Percentiles rank a stretch among this genome's conserved stretches.
Conservation (phyloP, 176 grass and related monocot genomes). For the Musa beccarii region DNA sequence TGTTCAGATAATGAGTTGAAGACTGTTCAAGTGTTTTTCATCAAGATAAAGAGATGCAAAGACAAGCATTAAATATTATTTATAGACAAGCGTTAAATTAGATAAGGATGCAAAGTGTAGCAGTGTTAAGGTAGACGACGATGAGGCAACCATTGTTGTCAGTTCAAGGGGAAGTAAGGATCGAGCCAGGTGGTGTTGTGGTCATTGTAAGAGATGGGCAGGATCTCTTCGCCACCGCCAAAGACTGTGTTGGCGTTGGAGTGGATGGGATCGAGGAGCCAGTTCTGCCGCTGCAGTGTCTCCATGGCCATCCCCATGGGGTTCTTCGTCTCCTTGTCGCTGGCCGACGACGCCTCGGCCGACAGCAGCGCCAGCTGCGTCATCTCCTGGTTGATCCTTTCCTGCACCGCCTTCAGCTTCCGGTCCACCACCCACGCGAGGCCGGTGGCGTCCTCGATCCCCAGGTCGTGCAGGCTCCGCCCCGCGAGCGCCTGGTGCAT, state of each 20-base stretch:
- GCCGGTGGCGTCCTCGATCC: constrained; percentile 24
- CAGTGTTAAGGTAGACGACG: no score
- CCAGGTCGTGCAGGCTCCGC: neutral
- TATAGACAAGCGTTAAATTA: no score
- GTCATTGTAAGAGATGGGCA: neutral
- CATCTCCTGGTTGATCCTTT: constrained; percentile 1
- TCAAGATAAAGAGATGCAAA: no score
- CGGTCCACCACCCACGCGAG: constrained; percentile 24
- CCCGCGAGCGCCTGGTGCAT: constrained; percentile 22
- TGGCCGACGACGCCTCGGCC: neutral
- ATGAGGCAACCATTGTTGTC: neutral
- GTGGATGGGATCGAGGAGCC: neutral
- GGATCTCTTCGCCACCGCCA: neutral
- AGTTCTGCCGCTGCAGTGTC: constrained; percentile 7
- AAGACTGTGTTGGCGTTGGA: neutral
- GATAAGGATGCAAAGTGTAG: no score
- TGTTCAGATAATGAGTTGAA: no score
- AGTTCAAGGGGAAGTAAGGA: constrained; percentile 6
- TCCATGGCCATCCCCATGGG: constrained; percentile 13
- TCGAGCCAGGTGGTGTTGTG: constrained; percentile 4
- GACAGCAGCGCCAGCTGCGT: neutral
- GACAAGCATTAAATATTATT: no score
- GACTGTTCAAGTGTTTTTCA: no score
- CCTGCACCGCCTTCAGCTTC: constrained; percentile 8
- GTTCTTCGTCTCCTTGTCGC: neutral